Base-by-base conservation (phyloP, 1,284 basidiomycete species). In the Rhodotorula sp. region DNA sequence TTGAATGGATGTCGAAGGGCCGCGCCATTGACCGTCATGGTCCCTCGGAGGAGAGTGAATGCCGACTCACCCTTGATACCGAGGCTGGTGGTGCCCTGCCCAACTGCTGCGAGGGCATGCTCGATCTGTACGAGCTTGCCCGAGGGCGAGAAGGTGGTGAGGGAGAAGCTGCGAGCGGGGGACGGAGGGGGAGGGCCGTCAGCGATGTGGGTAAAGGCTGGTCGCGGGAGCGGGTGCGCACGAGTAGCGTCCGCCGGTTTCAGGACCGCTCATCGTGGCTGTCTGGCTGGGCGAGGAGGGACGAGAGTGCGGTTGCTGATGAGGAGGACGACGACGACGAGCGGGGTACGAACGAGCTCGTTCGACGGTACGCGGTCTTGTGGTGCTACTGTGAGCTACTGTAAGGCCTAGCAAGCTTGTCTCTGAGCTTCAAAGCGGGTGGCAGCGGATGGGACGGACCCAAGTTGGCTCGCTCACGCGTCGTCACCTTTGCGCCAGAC, bases 131-230 rank as follows among this genome's bases (percentile, higher is more conserved):
- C 93, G 68, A 98, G 88, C 86, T 79, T 79, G 61, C 96, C 96
- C 78, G 93, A 97, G 63, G 96, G 96, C 49, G 94, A 97, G 88
- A 99, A 99, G 78, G 97, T 97, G 25, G 96, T 99, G 73, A 99
- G 88, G 77, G 96, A 99, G 86, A 97, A 99, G 34, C 73, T 74
- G 67, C 23, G 16, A 8, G n/a, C 23, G 19, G 61, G 7, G 34
- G 45, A 13, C 21, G 23, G 48, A 34, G 17, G 19, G 48, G 48
- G 61, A 50, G 46, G 25, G 12, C 27, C 41, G 34, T 34, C 34
- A 34, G 25, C 25, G 12, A 52, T 2, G 27, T 27, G 25, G 19
- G 54, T n/a, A 5, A 13, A 13, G 1, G 34, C 7, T 9, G 0
- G 23, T 23, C 27, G 42, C 25, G 16, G 14, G 41, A 16, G 27